Conservation (phyloP, 2,329 filamentous ascomycete species). For the Claviceps pazoutovae region DNA sequence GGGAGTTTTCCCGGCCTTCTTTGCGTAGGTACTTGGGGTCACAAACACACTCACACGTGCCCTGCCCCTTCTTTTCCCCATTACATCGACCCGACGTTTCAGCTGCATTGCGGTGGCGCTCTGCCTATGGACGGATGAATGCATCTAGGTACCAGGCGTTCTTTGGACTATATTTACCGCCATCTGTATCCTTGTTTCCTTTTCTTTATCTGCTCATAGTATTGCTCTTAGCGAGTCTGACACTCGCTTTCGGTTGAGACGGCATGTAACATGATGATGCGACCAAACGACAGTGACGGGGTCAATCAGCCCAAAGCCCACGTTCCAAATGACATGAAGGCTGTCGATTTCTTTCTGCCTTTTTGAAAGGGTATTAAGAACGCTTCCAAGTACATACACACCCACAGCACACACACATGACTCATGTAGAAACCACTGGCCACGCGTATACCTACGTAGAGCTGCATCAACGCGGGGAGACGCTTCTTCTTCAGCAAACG, state of each 20-base stretch:
- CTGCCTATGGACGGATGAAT: not conserved
- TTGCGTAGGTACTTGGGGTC: no score
- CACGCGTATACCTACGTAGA: no score
- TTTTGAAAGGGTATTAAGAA: no score
- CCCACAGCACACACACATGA: no score
- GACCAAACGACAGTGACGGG: not conserved
- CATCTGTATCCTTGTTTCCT: not conserved
- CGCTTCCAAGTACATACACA: no score
- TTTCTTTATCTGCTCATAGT: not conserved
- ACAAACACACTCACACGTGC: no score
- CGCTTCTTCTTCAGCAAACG: no score
- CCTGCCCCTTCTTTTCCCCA: not conserved
- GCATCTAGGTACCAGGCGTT: slow-evolving; percentile 1
- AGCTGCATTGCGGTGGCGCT: slow-evolving; percentile 5
- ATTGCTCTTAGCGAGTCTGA: not conserved
- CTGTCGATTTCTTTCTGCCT: no score
- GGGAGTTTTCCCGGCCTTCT: not conserved
- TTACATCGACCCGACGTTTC: not conserved
- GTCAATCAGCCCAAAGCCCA: not conserved
- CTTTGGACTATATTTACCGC: not conserved
- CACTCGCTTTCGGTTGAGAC: not conserved
- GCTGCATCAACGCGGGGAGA: no score
- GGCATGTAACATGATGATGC: not conserved
- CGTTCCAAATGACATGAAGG: not conserved
- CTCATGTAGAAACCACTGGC: no score